phyloP scores from a whole-genome alignment of 352 stramenopile genomes.

The Pythium diclinum region DNA sequence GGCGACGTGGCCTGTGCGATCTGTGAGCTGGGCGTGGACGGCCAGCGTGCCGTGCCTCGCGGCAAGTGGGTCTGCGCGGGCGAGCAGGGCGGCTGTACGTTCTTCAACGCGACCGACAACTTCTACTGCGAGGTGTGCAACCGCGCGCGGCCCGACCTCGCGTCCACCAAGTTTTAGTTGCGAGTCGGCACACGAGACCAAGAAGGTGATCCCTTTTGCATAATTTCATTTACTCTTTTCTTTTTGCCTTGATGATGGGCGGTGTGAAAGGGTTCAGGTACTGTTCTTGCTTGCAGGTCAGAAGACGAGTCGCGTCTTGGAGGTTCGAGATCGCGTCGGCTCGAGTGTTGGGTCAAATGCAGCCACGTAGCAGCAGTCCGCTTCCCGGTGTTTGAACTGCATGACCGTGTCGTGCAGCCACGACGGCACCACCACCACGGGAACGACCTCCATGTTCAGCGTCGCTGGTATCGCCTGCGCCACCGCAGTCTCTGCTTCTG shows the following conservation, averaged over 20 bases:
- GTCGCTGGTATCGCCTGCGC: too few species aligned
- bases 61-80: constrained; percentile 85
- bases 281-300: too few species aligned
- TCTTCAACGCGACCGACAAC: constrained; percentile 76
- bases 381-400: too few species aligned
- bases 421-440: too few species aligned
- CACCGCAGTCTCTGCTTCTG: too few species aligned
- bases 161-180: constrained; percentile 62
- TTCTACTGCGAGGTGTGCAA: constrained; percentile 92
- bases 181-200: neutral
- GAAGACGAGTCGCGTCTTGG: too few species aligned
- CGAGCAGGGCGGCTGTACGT: constrained; percentile 84
- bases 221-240: neutral
- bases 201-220: neutral
- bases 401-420: too few species aligned
- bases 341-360: too few species aligned
- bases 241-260: neutral
- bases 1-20: constrained; percentile 72
- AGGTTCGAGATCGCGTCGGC: too few species aligned
- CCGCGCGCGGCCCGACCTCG: constrained; percentile 70
- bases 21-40: constrained; percentile 79
- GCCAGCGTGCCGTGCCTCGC: constrained; percentile 69
- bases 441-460: too few species aligned
- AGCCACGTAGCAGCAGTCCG: too few species aligned
- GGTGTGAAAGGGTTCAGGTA: too few species aligned